A percentile compares a stretch with the other conserved stretches of the same genome.
These are phyloP conservation scores for Phialemoniopsis sp. DNA, from an alignment of 2,329 filamentous ascomycete species.

Conservation along the genomic window DNA sequence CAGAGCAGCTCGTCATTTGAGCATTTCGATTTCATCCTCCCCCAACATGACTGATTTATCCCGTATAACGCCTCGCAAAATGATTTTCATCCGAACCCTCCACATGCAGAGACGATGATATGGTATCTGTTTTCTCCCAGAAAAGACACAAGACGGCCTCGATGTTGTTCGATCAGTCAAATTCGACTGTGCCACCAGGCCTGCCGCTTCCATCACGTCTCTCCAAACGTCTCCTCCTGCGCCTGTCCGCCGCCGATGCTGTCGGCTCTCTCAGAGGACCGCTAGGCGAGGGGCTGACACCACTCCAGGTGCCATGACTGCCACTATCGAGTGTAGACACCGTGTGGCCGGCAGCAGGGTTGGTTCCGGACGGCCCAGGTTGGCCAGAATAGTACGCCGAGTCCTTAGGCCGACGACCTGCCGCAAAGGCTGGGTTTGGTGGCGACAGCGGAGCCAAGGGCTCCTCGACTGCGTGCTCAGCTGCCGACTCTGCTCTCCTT, in stretches of 20 bases:
- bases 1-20: no score
- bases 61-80: no score
- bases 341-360: constrained; percentile 33
- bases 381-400: constrained; percentile 58
- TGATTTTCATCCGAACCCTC: no score
- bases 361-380: constrained; percentile 31
- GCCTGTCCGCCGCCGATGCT: constrained; percentile 42
- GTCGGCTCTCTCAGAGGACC: constrained; percentile 29
- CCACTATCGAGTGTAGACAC: constrained; percentile 43
- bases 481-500: constrained; percentile 38
- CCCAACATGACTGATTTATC: no score
- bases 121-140: no score
- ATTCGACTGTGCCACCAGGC: constrained; percentile 18
- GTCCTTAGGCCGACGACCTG: constrained; percentile 49
- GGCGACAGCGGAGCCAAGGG: constrained; percentile 40
- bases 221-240: constrained; percentile 52
- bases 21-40: no score
- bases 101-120: no score
- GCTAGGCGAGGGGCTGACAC: constrained; percentile 41
- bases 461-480: constrained; percentile 38
- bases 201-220: constrained; percentile 37
- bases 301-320: constrained; percentile 51
- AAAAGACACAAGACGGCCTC: no score
- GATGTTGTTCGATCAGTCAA: constrained; percentile 4
- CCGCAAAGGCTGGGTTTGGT: constrained; percentile 53